Evolutionary conservation across 768 basidiomycete genomes (phyloP), one percentile per base, ranked within the genome.

Genomic region (Serendipita sp.): DNA sequence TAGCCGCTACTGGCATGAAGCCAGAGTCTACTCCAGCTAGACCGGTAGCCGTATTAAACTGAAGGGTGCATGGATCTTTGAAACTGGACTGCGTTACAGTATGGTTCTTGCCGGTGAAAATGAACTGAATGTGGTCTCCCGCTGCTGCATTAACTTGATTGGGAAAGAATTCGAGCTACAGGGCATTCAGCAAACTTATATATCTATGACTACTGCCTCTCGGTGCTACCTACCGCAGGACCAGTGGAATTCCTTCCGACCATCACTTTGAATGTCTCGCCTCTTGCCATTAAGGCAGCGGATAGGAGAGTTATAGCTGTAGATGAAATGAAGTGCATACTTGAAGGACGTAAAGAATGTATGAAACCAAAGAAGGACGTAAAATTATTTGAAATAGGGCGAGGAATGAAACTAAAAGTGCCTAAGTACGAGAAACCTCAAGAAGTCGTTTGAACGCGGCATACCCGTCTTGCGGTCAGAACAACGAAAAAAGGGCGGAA

Each of bases 51-150:
- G 53, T 54, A 32, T 54, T 32, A 11, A 54, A 32, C 32, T 54
- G 53, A 32, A 15, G 53, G 1, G 53, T 54, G 24, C 53, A 54
- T 16, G 53, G 53, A 15, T 71, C 68, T 10, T 68, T 64, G 67
- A 82, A 80, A 0, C 75, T 69, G 8, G 80, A 79, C 70, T 84
- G 82, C 2, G 81, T 80, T 28, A 84, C 75, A 37, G 75, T 75
- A 72, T 83, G 81, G 70, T 81, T 81, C 53, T 54, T 54, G 16
- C 53, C 28, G 16, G 16, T 10, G 51, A 64, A 53, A 63, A 64
- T 62, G 73, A 83, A 83, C 2, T 79, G 80, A 35, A 83, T 77
- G 3, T 73, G 65, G n/a, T 80, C 79, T n/a, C 79, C 79, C 18
- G 24, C 24, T 24, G 24, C 24, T 1, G 24, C 24, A 24, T 24